phyloP scores from a whole-genome alignment of 2,329 filamentous ascomycete species.

The Ophiobolus disseminans region DNA sequence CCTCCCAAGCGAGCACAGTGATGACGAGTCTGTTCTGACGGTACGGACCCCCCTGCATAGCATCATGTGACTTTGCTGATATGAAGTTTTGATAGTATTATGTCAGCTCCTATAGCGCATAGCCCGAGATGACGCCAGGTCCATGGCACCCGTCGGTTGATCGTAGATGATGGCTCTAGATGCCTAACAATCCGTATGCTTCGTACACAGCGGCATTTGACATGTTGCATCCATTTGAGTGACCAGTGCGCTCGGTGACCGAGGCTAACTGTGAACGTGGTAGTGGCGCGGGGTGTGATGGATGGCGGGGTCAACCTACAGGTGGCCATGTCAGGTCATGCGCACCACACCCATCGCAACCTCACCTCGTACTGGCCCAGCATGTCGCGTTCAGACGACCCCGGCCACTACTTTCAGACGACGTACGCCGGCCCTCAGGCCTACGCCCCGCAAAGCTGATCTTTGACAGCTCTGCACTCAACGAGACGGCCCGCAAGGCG shows the following conservation, averaged over 20 bases:
- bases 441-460: constrained; percentile 21
- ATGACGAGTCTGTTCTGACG: constrained; percentile 77
- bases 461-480: constrained; percentile 55
- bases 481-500: constrained; percentile 67
- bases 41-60: constrained; percentile 53
- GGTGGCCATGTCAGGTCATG: no score
- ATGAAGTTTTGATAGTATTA: constrained; percentile 57
- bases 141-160: no score
- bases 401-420: constrained; percentile 90
- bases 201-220: no score
- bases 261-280: no score
- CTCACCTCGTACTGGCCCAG: constrained; percentile 1
- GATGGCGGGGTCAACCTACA: no score
- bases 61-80: constrained; percentile 16
- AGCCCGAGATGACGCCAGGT: no score
- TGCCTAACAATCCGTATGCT: no score
- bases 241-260: no score
- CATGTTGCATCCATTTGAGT: no score
- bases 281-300: no score
- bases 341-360: no score
- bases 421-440: constrained; percentile 65
- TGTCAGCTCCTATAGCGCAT: constrained; percentile 62
- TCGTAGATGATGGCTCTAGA: no score
- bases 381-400: constrained; percentile 60
- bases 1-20: constrained; percentile 72